Conservation (phyloP, 2,329 filamentous ascomycete genomes). For the Verticillium albo-atrum region DNA sequence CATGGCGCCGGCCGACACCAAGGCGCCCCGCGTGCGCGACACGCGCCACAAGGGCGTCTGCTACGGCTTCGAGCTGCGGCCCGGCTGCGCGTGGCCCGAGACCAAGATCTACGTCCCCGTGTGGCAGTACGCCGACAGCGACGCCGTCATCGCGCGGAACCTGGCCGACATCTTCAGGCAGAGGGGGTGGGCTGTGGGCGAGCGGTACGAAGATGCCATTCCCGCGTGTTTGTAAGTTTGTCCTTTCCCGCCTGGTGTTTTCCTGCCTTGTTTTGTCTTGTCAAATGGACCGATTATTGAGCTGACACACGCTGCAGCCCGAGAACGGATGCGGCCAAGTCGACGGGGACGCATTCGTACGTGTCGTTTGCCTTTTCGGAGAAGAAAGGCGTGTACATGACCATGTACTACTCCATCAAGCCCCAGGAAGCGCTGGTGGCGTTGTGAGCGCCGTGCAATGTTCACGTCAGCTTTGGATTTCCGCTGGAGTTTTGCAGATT, state of each 20-base stretch:
- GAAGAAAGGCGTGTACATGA: slow-evolving; percentile 14
- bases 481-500: too few species aligned
- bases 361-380: slow-evolving; percentile 14
- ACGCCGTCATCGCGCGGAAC: slow-evolving; percentile 7
- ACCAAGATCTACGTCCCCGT: slow-evolving; percentile 21
- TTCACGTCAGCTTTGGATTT: too few species aligned
- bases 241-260: not conserved
- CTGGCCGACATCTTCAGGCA: slow-evolving; percentile 8
- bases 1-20: slow-evolving; percentile 7
- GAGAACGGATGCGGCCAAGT: slow-evolving; percentile 3
- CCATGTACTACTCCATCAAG: slow-evolving; percentile 14
- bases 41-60: slow-evolving; percentile 15
- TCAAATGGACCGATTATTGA: not conserved
- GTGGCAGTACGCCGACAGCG: slow-evolving; percentile 16
- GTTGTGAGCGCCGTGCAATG: too few species aligned
- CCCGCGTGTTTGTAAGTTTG: slow-evolving; percentile 9
- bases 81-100: slow-evolving; percentile 15
- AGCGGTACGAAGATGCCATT: slow-evolving; percentile 8
- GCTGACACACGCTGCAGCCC: slow-evolving; percentile 7
- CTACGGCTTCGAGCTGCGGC: slow-evolving; percentile 20
- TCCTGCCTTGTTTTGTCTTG: too few species aligned
- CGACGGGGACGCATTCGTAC: slow-evolving; percentile 12
- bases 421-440: slow-evolving; percentile 6
- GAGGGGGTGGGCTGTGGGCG: slow-evolving; percentile 10
- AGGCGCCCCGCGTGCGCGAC: slow-evolving; percentile 5